Evolutionary conservation across 2,329 filamentous ascomycete species (phyloP), one percentile per base, ranked within the genome.

Genomic region (Fusarium foetens): DNA sequence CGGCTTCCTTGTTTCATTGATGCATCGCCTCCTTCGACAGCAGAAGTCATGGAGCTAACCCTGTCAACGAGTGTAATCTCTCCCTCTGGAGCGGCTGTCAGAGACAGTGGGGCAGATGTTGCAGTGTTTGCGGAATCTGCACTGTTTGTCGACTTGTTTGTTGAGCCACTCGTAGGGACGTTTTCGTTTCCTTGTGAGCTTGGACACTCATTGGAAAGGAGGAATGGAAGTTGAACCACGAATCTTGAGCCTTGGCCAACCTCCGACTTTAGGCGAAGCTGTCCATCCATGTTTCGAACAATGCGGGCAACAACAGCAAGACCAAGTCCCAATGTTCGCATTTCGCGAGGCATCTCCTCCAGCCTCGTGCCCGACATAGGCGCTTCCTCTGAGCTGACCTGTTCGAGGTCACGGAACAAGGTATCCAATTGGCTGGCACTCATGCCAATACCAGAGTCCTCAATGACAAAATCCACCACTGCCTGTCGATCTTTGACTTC

Each of bases 231-330:
- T 70, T 93, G 89, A 29, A 97, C 89, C 25, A 94, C 90, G 71
- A 97, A 97, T 58, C 93, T 88, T 23, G 94, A 95, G 1, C 95
- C 94, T 75, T 92, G 93, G 4, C 92, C 92, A 78, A 92, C 88
- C 76, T 96, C 93, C 0, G 94, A 97, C 76, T 94, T 95, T 3
- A 97, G 83, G 4, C 94, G 90, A 35, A 97, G 81, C 76, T 97
- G 94, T 0, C 94, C 95, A 65, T 95, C 92, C 93, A 97, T 96
- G 77, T 94, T 97, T n/a, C 91, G 89, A 36, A 97, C 87, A 39
- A 94, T 93, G 41, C 94, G 89, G 21, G 93, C 93, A n/a, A 97
- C 94, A 17, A 97, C 86, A 1, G 94, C 94, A n/a, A 97, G 86
- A 0, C 94, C 95, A 14, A 97, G 86, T 0, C 95, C 95, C 2